Percentiles rank a stretch among this genome's conserved stretches.
Conservation (phyloP, 1,284 basidiomycete genomes). For the Cutaneotrichosporon dermatis region DNA sequence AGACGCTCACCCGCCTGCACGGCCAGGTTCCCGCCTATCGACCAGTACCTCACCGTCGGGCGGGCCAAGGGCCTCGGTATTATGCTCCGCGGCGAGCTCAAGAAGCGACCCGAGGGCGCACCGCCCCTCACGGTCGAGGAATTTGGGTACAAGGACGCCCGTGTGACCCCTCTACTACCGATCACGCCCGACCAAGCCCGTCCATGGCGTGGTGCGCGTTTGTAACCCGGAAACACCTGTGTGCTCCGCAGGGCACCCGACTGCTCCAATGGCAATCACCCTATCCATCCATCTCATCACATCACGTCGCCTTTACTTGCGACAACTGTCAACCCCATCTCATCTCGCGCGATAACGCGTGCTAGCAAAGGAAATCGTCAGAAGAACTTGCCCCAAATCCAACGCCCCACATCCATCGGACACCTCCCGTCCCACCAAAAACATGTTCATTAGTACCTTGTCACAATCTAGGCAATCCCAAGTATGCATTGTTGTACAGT, state of each 20-base stretch:
- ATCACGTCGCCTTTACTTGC: too few relatives aligned
- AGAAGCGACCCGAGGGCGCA: conserved; percentile 28
- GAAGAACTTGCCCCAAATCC: not conserved
- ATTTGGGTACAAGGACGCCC: conserved; percentile 33
- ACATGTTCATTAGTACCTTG: not conserved
- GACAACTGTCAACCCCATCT: too few relatives aligned
- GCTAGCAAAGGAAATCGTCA: not conserved
- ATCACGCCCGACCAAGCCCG: not conserved
- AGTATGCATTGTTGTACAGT: conserved; percentile 5
- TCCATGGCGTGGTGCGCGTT: too few relatives aligned
- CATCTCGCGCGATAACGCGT: too few relatives aligned
- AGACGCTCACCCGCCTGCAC: conserved; percentile 42
- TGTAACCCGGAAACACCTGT: too few relatives aligned
- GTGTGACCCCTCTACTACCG: not conserved
- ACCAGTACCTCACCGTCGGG: conserved; percentile 43
- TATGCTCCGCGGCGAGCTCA: conserved; percentile 45
- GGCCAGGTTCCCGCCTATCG: conserved; percentile 30
- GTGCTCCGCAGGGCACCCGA: too few relatives aligned
- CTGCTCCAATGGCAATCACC: too few relatives aligned
- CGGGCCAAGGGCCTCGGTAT: conserved; percentile 47
- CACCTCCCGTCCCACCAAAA: not conserved
- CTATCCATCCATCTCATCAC: too few relatives aligned
- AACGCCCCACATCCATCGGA: too few relatives aligned
- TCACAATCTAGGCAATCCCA: not conserved
- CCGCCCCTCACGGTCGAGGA: conserved; percentile 34